Evolutionary conservation across 2,329 filamentous ascomycete species (phyloP), one percentile per base, ranked within the genome.

Genomic region (Leptographium lundbergii): DNA sequence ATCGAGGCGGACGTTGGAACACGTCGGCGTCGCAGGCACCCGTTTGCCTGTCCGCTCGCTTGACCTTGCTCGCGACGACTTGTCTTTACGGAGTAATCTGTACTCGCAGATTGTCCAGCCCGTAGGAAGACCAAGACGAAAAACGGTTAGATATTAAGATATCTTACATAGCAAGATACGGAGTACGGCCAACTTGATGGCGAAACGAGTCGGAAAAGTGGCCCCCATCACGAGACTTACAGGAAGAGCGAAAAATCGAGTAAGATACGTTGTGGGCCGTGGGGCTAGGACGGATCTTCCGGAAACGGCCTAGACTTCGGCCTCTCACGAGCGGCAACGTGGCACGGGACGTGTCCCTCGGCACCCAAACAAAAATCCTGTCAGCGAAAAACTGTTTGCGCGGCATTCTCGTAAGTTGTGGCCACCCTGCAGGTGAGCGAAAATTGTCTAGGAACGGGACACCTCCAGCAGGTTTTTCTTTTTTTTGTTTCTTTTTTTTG

Each of bases 311-410:
- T 29, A 10, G 47, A 17, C n/a, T 55, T 55, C 57, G 59, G 62
- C 62, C 62, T 63, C 62, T 63, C 62, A 63, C 60, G 61, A 39
- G 42, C 59, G 42, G 60, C 62, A 59, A 63, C 62, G 62, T 63
- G 62, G 62, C 62, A 62, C 59, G 19, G 48, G 6, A n/a, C 17
- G 50, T 39, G 13, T 39, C 36, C 32, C 32, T 34, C 32, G 6
- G 32, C 32, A 34, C 32, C 32, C 32, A 34, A 34, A 7, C 32
- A 34, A 34, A 34, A 34, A 34, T 11, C 6, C 9, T 34, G 32
- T 34, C 32, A 34, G 32, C 32, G 9, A 34, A 29, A 34, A 34
- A 34, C 32, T 34, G 27, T 4, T 11, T 34, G 32, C 9, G 32
- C 32, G 32, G 32, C 32, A 34, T 34, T 34, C 32, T 34, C 9